A percentile compares a stretch with the other conserved stretches of the same genome.
phyloP scores from a whole-genome alignment of 2,329 filamentous ascomycete genomes.

The Aspergillus vadensis region DNA sequence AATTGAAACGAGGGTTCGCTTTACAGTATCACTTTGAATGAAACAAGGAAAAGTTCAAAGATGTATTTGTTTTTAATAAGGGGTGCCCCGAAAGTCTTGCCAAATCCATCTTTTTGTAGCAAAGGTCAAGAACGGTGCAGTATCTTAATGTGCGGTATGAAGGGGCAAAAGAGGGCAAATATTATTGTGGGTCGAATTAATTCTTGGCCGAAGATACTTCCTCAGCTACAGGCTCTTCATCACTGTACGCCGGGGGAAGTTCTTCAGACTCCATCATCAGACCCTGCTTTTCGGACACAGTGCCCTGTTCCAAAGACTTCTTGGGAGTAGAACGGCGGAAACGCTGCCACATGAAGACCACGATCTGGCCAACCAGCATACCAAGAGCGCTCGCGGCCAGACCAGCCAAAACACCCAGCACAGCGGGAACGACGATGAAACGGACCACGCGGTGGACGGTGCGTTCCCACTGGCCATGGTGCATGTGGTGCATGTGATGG shows the following conservation, averaged over 20 bases:
- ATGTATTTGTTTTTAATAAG: not conserved
- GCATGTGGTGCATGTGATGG: slow-evolving; percentile 35
- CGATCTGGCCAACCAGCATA: slow-evolving; percentile 50
- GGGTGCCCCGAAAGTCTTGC: not conserved
- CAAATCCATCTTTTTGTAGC: not conserved
- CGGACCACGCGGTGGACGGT: slow-evolving; percentile 45
- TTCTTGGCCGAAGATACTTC: slow-evolving; percentile 34
- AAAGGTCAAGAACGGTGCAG: not conserved
- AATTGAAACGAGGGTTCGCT: not conserved
- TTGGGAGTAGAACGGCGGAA: slow-evolving; percentile 36
- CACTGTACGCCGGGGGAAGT: slow-evolving; percentile 41
- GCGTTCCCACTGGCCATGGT: slow-evolving; percentile 41
- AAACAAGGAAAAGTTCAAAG: not conserved
- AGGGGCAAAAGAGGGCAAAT: not conserved
- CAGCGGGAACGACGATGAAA: slow-evolving; percentile 48
- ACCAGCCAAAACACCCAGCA: slow-evolving; percentile 50
- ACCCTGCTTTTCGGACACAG: slow-evolving; percentile 46
- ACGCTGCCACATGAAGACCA: slow-evolving; percentile 49
- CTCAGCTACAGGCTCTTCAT: slow-evolving; percentile 31
- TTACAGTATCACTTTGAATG: not conserved
- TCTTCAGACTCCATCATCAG: slow-evolving; percentile 41
- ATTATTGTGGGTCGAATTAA: slow-evolving; percentile 17
- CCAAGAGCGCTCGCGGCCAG: slow-evolving; percentile 49
- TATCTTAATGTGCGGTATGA: not conserved
- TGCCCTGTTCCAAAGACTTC: slow-evolving; percentile 38